phyloP scores from a whole-genome alignment of 345 rosid species.

The Bruguiera parviflora region DNA sequence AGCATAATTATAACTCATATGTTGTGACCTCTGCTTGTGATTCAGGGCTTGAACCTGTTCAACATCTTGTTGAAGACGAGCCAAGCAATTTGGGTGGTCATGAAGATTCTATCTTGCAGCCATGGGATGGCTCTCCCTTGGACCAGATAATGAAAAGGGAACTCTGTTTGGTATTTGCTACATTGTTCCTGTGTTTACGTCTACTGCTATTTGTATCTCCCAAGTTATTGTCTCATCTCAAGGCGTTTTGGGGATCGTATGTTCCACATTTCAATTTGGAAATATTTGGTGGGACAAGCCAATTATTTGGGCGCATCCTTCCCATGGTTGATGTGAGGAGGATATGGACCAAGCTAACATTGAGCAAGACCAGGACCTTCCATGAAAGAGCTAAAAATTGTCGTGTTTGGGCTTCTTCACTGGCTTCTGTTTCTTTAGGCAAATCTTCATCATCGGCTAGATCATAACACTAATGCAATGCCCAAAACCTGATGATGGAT shows the following conservation, averaged over 20 bases:
- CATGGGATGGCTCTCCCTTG: slow-evolving; percentile 30
- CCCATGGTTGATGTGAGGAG: slow-evolving; percentile 81
- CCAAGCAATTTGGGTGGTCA: slow-evolving; percentile 15
- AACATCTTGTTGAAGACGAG: slow-evolving; percentile 39
- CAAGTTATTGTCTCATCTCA: slow-evolving; percentile 42
- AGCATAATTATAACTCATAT: not conserved
- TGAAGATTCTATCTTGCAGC: slow-evolving; percentile 30
- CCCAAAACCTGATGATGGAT: not conserved
- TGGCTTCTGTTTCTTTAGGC: slow-evolving; percentile 84
- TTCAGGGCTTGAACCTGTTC: slow-evolving; percentile 65
- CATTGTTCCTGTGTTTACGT: slow-evolving; percentile 52
- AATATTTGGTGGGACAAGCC: slow-evolving; percentile 88
- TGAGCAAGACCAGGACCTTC: slow-evolving; percentile 72
- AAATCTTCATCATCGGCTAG: slow-evolving; percentile 59
- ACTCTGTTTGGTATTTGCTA: slow-evolving; percentile 53
- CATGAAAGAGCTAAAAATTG: slow-evolving; percentile 73
- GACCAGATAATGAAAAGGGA: slow-evolving; percentile 48
- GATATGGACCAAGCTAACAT: slow-evolving; percentile 65
- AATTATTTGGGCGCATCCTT: slow-evolving; percentile 55
- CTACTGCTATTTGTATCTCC: slow-evolving; percentile 46
- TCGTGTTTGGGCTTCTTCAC: slow-evolving; percentile 85
- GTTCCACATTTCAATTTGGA: slow-evolving; percentile 69
- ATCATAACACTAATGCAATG: slow-evolving; percentile 26
- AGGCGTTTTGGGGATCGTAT: slow-evolving; percentile 52
- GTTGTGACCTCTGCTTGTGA: slow-evolving; percentile 7